These are phyloP conservation scores for Amauroascus verrucosus DNA, from an alignment of 2,329 filamentous ascomycete genomes.

Conservation along the genomic window DNA sequence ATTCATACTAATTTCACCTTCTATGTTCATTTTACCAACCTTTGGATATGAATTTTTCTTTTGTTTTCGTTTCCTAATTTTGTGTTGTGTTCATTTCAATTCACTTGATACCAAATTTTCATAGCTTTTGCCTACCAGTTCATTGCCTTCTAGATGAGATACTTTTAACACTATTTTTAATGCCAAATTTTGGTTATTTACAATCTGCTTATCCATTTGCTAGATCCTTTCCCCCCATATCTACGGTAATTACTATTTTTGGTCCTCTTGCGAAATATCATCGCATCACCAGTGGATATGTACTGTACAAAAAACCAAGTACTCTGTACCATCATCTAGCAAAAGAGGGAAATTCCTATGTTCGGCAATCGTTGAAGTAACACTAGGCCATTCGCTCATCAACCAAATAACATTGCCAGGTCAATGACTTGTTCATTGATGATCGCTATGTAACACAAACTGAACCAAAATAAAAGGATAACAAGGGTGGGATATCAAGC, in stretches of 20 bases:
- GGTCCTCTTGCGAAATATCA: no score
- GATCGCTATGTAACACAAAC: not conserved
- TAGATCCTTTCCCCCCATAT: not conserved
- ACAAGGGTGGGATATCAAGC: not conserved
- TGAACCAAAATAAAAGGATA: not conserved
- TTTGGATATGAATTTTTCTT: not conserved
- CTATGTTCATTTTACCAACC: not conserved
- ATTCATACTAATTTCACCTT: not conserved
- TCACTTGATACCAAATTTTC: slow-evolving; percentile 3
- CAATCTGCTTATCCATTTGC: not conserved
- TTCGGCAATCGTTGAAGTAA: no score
- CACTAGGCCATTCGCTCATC: no score
- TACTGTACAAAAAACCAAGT: no score
- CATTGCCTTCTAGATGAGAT: not conserved
- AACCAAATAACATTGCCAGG: not conserved
- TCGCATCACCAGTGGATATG: no score
- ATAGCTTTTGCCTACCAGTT: not conserved
- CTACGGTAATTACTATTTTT: no score
- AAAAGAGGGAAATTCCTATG: not conserved
- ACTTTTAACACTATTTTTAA: not conserved
- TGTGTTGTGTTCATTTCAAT: not conserved
- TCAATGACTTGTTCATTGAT: not conserved
- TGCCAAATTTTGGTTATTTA: not conserved
- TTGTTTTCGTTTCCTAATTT: not conserved
- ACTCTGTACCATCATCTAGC: no score